Evolutionary conservation across 1,284 basidiomycete genomes (phyloP), one percentile per base, ranked within the genome.

Genomic region (Neolentinus lepideus): DNA sequence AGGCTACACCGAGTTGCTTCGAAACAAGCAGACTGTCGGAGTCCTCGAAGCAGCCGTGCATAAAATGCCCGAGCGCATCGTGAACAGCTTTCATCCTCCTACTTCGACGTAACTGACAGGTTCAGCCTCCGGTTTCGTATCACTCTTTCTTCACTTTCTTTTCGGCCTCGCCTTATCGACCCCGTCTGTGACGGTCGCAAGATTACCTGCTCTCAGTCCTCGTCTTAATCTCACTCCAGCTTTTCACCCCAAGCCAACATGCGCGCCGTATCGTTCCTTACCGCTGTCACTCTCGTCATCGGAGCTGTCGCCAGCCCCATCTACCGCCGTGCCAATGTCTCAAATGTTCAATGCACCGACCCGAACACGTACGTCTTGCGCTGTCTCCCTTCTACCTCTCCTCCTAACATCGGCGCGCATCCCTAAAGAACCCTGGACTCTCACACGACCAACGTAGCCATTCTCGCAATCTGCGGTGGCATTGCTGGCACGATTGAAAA

Each of bases 371-470:
- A 55, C n/a, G 59, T 61, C 22, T 24, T 25, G 38, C 12, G 8
- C 33, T 43, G 25, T 51, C 21, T 31, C 8, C 16, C 26, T n/a
- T n/a, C 3, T 19, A 12, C 33, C 22, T 31, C 25, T 46, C 25
- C 25, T 47, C 21, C 38, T 43, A 43, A 43, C 6, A 6, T 43
- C 29, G 29, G 12, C 12, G 29, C 29, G 6, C 6, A 12, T 4
- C 3, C 22, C 9, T 45, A 24, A 54, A 69, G 67, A 14, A 56
- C 66, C 2, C 62, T 69, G 22, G 66, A 69, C 58, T 66, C 61
- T 59, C 68, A 69, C 60, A 64, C 64, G 33, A 62, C 63, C 22
- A 66, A 69, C 62, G 68, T 69, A 43, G 68, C 68, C 24, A 62
- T 60, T 35, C 65, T 69, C 25, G 61, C 64, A 58, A 69, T 69